Conservation (phyloP, 768 basidiomycete species). For the Kwoniella newhampshirensis region DNA sequence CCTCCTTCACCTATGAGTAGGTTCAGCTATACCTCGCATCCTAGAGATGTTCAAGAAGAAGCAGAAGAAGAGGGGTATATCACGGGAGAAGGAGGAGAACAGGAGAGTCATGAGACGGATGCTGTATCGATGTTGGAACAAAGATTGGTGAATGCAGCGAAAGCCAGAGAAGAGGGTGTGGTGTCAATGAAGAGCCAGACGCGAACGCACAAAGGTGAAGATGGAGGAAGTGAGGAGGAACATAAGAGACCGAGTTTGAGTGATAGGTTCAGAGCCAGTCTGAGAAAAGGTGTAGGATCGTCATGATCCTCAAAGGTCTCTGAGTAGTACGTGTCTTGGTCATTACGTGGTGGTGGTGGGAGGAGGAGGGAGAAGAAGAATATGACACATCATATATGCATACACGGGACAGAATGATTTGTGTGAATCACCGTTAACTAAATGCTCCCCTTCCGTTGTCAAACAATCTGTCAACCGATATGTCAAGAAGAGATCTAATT, state of each 20-base stretch:
- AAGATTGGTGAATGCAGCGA: slow-evolving; percentile 17
- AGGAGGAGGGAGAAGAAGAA: too few species aligned
- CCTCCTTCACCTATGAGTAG: slow-evolving; percentile 19
- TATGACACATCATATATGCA: too few species aligned
- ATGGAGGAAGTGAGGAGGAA: slow-evolving; percentile 1
- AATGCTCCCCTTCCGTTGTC: too few species aligned
- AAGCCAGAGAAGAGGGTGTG: slow-evolving; percentile 14
- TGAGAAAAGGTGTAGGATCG: slow-evolving; percentile 18
- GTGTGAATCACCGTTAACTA: too few species aligned
- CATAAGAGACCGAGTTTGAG: slow-evolving; percentile 19
- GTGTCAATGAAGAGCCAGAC: not conserved
- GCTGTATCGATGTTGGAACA: slow-evolving; percentile 23
- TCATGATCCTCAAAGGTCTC: too few species aligned
- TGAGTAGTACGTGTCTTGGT: too few species aligned
- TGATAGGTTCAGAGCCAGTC: slow-evolving; percentile 23
- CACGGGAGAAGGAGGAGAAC: not conserved
- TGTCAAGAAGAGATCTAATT: too few species aligned
- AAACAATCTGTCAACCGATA: too few species aligned
- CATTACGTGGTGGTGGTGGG: too few species aligned
- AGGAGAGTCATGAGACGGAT: slow-evolving; percentile 11
- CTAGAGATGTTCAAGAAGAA: not conserved
- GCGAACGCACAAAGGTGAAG: not conserved
- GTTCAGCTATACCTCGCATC: slow-evolving; percentile 10
- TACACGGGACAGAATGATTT: too few species aligned
- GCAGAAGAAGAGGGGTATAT: not conserved